Base-by-base conservation (phyloP, 805 yeast genomes). In the Wickerhamiella galacta region DNA sequence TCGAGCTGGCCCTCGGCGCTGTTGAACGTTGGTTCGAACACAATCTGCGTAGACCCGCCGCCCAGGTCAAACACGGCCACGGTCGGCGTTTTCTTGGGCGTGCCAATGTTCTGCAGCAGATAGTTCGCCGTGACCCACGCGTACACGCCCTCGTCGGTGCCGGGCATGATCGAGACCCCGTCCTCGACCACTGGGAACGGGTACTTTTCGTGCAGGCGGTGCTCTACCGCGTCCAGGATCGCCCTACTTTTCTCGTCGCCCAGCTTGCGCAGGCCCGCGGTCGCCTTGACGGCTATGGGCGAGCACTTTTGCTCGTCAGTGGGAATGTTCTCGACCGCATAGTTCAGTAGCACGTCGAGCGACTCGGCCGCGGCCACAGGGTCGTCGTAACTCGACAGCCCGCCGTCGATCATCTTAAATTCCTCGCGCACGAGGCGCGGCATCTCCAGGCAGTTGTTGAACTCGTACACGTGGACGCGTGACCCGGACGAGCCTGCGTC, bases 401-500 rank as follows among this genome's bases (percentile, higher is more conserved):
- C 99, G 1, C 95, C 95, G 41, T 81, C 74, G 45, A 77, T 59
- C 95, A 80, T 82, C 51, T 83, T 62, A 54, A 90, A 90, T 34
- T 67, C 70, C 60, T 90, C 98, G 31, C 66, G 61, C 35, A 82
- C 56, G 44, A 90, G 72, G 37, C 60, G 64, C 28, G 99, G 96
- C 35, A 93, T 87, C 24, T 78, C 70, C 30, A 63, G 64, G 52
- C 96, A 85, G 35, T 81, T 73, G 59, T 82, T 80, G 60, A 90
- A 90, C 46, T 78, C 73, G 58, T 92, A 90, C 30, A 90, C 75
- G 56, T 92, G 99, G 25, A 90, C 79, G 54, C 98, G 74, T 11
- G 95, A 83, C 20, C 98, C 98, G 11, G 93, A 77, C 1, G 96
- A 85, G 6, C 98, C 99, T 6, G 98, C 98, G 61, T 90, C 99